Conservation (phyloP, 495 filamentous ascomycete species). For the Penicillium roqueforti region DNA sequence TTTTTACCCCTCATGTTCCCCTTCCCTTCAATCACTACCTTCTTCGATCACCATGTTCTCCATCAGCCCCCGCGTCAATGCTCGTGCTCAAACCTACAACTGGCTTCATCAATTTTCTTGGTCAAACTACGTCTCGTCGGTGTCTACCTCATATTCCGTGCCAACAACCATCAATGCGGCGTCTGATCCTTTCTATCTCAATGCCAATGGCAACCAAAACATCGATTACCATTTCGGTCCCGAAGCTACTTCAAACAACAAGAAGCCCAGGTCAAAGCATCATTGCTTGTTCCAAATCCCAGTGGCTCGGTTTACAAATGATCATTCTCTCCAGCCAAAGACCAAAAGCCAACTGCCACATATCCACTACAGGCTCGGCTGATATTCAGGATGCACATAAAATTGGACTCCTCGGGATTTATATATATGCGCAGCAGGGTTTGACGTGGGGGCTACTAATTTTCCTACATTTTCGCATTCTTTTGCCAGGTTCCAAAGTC, state of each 20-base stretch:
- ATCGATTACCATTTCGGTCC: too few relatives aligned
- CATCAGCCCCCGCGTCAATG: not conserved
- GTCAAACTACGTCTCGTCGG: too few relatives aligned
- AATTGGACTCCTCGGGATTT: not conserved
- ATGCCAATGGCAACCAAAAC: too few relatives aligned
- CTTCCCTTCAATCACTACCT: not conserved
- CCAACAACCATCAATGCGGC: too few relatives aligned
- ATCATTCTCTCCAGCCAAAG: not conserved
- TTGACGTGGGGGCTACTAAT: not conserved
- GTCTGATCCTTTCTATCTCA: too few relatives aligned
- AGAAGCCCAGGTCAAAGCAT: too few relatives aligned
- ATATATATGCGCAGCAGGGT: not conserved
- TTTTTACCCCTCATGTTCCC: not conserved
- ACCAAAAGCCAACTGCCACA: not conserved
- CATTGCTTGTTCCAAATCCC: too few relatives aligned
- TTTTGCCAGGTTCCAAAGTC: too few relatives aligned
- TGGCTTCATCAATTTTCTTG: not conserved
- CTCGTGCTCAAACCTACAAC: not conserved
- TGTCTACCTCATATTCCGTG: too few relatives aligned
- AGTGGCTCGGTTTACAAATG: too few relatives aligned
- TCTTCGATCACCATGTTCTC: not conserved
- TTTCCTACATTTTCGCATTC: not conserved
- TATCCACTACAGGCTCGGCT: not conserved
- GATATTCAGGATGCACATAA: not conserved
- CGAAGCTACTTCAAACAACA: too few relatives aligned